Base-by-base conservation (phyloP, 768 basidiomycete genomes). In the Boletales sp. region DNA sequence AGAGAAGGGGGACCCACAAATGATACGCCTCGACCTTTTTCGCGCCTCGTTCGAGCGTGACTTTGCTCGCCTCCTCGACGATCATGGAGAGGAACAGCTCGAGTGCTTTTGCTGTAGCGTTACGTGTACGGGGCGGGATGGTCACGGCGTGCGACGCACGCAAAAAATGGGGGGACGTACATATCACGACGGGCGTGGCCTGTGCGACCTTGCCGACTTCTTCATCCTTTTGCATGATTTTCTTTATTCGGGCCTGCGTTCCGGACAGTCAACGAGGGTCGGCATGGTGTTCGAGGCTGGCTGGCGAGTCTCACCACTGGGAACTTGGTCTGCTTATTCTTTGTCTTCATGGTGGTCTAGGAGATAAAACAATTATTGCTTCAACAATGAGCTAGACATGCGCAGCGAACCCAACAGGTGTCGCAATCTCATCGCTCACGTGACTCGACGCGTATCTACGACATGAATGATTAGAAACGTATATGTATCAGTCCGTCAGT, bases 201-300 rank as follows among this genome's bases (percentile, higher is more conserved):
- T 94, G 91, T 3, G 95, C 93, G 30, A 98, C 92, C 68, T 98
- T 98, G 50, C 95, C 95, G 17, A 98, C 95, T 65, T 98, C 95
- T 65, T 98, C 95, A 64, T 98, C 95, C 66, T 94, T 93, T 74
- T 98, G 95, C 91, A 98, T 98, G 48, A 97, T 97, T 74, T 92
- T 90, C 79, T 97, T 98, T 74, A 98, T 98, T 40, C 95, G 86
- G 4, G 95, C 94, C 94, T 95, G 31, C 19, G 17, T 52, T n/a
- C 24, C 15, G 37, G 15, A 64, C 40, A 62, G 15, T 58, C 27
- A 15, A 29, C 50, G 27, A 15, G 31, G 18, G 38, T 24, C 27
- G 19, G 39, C 18, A 18, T 29, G 27, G 24, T 5, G 24, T 6
- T 18, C 27, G 39, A 17, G 27, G 29, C 42, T 18, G 42, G 14